Evolutionary conservation across 2,329 filamentous ascomycete genomes (phyloP).

Genomic region (Dactylonectria macrodidyma): DNA sequence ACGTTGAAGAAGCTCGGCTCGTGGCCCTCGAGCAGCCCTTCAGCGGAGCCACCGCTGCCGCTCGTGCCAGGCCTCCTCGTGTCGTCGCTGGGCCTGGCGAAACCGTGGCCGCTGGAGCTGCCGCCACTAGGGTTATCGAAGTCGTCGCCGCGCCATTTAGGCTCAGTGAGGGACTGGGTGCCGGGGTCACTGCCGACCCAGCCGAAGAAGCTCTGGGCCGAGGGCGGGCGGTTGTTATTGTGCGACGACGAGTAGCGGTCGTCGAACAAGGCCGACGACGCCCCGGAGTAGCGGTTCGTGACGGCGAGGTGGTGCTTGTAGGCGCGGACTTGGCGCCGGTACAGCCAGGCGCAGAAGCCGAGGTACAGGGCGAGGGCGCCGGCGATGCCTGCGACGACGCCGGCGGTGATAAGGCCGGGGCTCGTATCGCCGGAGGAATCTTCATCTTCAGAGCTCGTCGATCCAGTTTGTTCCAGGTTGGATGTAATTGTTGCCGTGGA

Average conservation of each 20-base stretch:
- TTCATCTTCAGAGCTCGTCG: conserved; percentile 33
- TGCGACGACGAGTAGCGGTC: conserved; percentile 36
- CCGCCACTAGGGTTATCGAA: conserved; percentile 41
- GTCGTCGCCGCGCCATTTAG: conserved; percentile 49
- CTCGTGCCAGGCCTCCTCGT: conserved; percentile 47
- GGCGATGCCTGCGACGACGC: conserved; percentile 75
- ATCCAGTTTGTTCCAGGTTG: conserved; percentile 45
- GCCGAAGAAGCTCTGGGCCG: conserved; percentile 49
- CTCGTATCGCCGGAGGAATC: conserved; percentile 43
- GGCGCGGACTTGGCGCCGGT: conserved; percentile 77
- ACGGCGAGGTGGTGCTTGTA: conserved; percentile 80
- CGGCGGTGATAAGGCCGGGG: conserved; percentile 62
- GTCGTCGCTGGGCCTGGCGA: conserved; percentile 45
- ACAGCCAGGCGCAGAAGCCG: conserved; percentile 81
- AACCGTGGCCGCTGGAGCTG: conserved; percentile 43
- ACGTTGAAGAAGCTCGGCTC: conserved; percentile 82
- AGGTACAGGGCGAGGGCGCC: conserved; percentile 75
- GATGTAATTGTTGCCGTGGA: conserved; percentile 61
- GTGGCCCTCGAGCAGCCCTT: conserved; percentile 67
- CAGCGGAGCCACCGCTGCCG: conserved; percentile 61
- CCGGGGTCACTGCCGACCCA: conserved; percentile 51
- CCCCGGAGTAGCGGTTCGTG: conserved; percentile 68
- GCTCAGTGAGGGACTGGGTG: conserved; percentile 44
- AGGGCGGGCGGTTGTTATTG: conserved; percentile 31
- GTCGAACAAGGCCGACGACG: conserved; percentile 57